phyloP scores from a whole-genome alignment of 2,329 filamentous ascomycete species.

The Colletotrichum tamarilloi region DNA sequence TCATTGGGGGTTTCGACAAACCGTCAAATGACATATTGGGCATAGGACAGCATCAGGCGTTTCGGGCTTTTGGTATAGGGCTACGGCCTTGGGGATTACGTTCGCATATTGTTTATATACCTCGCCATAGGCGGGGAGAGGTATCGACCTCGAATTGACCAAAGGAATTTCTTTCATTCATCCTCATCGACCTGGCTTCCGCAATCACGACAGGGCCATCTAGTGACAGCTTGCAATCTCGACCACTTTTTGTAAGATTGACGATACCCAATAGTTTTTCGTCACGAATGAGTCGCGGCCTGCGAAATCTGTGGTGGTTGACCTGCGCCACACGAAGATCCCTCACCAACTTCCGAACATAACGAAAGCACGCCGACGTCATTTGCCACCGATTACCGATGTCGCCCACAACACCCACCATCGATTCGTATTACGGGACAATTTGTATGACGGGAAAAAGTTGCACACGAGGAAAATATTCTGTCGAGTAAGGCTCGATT shows the following conservation, averaged over 20 bases:
- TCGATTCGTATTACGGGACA: neutral
- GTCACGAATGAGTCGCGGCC: neutral
- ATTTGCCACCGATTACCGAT: slow-evolving; percentile 26
- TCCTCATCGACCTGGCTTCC: neutral
- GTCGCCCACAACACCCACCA: neutral
- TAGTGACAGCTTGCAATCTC: neutral
- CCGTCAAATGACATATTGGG: slow-evolving; percentile 29
- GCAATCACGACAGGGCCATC: neutral
- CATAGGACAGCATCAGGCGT: slow-evolving; percentile 34
- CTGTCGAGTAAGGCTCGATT: neutral
- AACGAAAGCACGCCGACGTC: slow-evolving; percentile 23
- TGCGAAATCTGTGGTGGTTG: neutral
- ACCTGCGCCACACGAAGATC: slow-evolving; percentile 6
- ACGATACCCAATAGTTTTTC: neutral
- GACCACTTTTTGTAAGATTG: neutral
- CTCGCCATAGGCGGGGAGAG: slow-evolving; percentile 2
- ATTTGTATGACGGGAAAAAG: neutral
- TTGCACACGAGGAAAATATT: neutral
- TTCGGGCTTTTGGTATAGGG: slow-evolving; percentile 16
- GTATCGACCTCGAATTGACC: slow-evolving; percentile 23
- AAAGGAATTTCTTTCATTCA: neutral
- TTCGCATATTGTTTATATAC: slow-evolving; percentile 29
- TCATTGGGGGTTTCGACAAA: slow-evolving; percentile 27
- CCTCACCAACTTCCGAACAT: slow-evolving; percentile 1
- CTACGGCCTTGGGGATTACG: slow-evolving; percentile 3